Percentiles rank a stretch among this genome's conserved stretches.
phyloP scores from a whole-genome alignment of 1,284 basidiomycete species.

The Lentinus polychrous region DNA sequence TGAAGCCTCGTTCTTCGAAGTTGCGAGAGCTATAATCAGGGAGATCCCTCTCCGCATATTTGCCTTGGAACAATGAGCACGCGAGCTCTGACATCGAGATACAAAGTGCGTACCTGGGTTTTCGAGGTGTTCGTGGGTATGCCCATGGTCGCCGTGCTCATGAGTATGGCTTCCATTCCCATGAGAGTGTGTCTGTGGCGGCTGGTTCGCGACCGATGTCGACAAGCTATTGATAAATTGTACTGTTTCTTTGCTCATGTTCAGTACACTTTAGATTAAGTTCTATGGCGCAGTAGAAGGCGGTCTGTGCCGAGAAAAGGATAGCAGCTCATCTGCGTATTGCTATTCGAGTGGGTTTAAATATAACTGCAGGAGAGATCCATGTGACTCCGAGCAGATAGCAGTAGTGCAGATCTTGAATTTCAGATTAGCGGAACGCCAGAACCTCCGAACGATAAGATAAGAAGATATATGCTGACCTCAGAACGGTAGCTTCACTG shows the following conservation, averaged over 20 bases:
- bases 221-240: slow-evolving; percentile 67
- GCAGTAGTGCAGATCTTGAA: too few species aligned
- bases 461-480: too few species aligned
- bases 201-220: slow-evolving; percentile 25
- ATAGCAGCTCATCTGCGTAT: too few species aligned
- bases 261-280: too few species aligned
- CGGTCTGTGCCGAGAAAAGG: too few species aligned
- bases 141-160: slow-evolving; percentile 70
- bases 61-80: slow-evolving; percentile 46
- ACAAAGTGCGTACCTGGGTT: slow-evolving; percentile 59
- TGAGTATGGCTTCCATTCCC: slow-evolving; percentile 39
- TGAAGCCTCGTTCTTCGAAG: slow-evolving; percentile 93
- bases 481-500: too few species aligned
- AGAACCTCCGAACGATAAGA: too few species aligned
- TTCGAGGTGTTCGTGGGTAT: slow-evolving; percentile 88
- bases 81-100: not conserved
- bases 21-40: slow-evolving; percentile 83
- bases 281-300: too few species aligned
- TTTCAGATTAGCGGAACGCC: too few species aligned
- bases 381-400: too few species aligned
- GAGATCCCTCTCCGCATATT: slow-evolving; percentile 87
- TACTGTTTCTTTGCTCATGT: slow-evolving; percentile 30
- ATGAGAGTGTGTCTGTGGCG: slow-evolving; percentile 33
- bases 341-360: too few species aligned
- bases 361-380: too few species aligned